Evolutionary conservation across 805 yeast genomes (phyloP).

Genomic region (Candida dajiaensis): DNA sequence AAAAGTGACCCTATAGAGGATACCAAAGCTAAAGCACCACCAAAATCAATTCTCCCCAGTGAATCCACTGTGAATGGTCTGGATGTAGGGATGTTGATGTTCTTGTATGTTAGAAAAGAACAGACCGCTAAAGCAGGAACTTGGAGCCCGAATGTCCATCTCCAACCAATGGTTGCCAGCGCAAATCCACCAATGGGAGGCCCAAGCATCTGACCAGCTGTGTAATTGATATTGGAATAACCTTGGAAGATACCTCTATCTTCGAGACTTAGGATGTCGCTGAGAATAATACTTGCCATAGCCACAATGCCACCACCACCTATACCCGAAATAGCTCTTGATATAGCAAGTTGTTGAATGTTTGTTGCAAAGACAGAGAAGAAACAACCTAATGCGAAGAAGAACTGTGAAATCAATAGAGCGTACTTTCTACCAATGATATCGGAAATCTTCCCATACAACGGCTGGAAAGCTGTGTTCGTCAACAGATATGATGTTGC

Average conservation of each 20-base stretch:
- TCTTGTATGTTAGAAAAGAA: constrained; percentile 20
- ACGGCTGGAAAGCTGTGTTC: constrained; percentile 67
- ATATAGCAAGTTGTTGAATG: constrained; percentile 39
- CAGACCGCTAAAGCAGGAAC: constrained; percentile 30
- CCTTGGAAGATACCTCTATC: constrained; percentile 52
- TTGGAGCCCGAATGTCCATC: constrained; percentile 38
- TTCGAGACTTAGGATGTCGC: constrained; percentile 49
- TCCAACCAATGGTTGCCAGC: constrained; percentile 34
- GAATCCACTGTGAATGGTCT: constrained; percentile 27
- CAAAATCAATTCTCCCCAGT: constrained; percentile 33
- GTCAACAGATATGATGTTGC: constrained; percentile 67
- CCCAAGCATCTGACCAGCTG: constrained; percentile 36
- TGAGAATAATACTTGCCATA: constrained; percentile 43
- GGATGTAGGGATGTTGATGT: constrained; percentile 27
- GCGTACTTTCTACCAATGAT: constrained; percentile 49
- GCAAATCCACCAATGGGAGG: constrained; percentile 40
- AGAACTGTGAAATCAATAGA: constrained; percentile 36
- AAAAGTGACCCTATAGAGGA: constrained; percentile 31
- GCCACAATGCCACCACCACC: constrained; percentile 55
- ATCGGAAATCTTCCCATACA: constrained; percentile 67
- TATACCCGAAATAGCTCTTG: constrained; percentile 52
- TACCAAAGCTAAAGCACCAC: constrained; percentile 31
- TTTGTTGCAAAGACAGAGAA: constrained; percentile 35
- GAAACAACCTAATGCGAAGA: constrained; percentile 41
- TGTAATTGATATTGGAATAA: constrained; percentile 34